Evolutionary conservation across 345 rosid genomes (phyloP).

Genomic region (Lepidium sativum): DNA sequence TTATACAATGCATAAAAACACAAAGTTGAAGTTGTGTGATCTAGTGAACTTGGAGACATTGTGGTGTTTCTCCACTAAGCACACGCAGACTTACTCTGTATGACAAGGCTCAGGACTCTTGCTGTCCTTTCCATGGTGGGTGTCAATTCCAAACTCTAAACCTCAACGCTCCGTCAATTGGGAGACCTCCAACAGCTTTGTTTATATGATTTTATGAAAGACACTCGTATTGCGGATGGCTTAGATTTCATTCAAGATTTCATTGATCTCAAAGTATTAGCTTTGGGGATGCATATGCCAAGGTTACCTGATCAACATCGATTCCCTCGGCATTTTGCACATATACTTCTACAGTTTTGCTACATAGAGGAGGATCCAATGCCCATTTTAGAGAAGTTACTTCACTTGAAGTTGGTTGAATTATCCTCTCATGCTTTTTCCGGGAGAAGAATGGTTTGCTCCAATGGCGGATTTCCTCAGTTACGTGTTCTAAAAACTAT

Average conservation of each 20-base stretch:
- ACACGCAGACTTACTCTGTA: not conserved
- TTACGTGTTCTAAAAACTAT: not conserved
- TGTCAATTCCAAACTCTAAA: not conserved
- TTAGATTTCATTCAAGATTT: not conserved
- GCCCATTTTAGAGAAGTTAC: slow-evolving; percentile 34
- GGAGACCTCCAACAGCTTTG: not conserved
- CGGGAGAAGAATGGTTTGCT: slow-evolving; percentile 28
- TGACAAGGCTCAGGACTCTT: slow-evolving; percentile 3
- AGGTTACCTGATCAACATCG: slow-evolving; percentile 27
- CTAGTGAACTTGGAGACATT: slow-evolving; percentile 3
- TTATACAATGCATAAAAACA: not conserved
- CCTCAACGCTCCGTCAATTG: slow-evolving; percentile 4
- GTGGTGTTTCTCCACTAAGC: not conserved
- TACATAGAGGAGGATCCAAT: slow-evolving; percentile 36
- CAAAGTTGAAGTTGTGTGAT: slow-evolving; percentile 6
- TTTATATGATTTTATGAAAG: not conserved
- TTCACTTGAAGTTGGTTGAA: slow-evolving; percentile 19
- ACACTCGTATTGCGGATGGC: not conserved
- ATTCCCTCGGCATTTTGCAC: slow-evolving; percentile 27
- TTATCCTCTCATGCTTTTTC: not conserved
- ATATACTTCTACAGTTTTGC: slow-evolving; percentile 19
- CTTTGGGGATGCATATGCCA: slow-evolving; percentile 1
- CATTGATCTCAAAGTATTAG: slow-evolving; percentile 7
- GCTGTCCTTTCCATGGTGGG: not conserved
- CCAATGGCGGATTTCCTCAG: slow-evolving; percentile 8